Percentiles rank a stretch among this genome's conserved stretches.
phyloP scores from a whole-genome alignment of 2,329 filamentous ascomycete genomes.

The Cladophialophora bantiana region DNA sequence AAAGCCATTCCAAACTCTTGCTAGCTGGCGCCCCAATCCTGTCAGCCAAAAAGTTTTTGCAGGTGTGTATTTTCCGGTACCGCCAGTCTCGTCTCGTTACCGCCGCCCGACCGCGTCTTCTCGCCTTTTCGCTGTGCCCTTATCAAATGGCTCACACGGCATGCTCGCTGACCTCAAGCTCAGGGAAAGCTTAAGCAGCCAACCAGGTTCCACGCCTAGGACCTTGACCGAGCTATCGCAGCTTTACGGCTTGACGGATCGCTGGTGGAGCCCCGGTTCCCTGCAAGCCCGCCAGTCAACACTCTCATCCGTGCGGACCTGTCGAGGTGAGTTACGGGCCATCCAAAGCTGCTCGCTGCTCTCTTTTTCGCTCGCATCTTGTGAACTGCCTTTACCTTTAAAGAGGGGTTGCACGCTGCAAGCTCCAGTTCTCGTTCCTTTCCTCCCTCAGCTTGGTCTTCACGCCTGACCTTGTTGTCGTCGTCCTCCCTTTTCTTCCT shows the following conservation, averaged over 20 bases:
- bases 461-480: conserved; percentile 40
- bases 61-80: conserved; percentile 33
- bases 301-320: conserved; percentile 20
- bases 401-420: conserved; percentile 41
- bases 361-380: conserved; percentile 38
- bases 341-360: conserved; percentile 28
- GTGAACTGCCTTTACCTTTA: conserved; percentile 40
- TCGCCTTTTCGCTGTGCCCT: conserved; percentile 26
- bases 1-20: conserved; percentile 8
- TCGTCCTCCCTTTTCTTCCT: conserved; percentile 35
- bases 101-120: conserved; percentile 20
- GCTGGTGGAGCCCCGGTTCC: conserved; percentile 38
- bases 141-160: conserved; percentile 43
- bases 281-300: conserved; percentile 38
- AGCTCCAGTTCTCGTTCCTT: conserved; percentile 34
- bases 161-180: conserved; percentile 40
- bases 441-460: conserved; percentile 42
- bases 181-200: conserved; percentile 44
- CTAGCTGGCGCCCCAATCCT: conserved; percentile 5
- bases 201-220: conserved; percentile 36
- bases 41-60: conserved; percentile 26
- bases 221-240: conserved; percentile 41
- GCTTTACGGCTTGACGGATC: conserved; percentile 42
- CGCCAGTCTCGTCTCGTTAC: conserved; percentile 27
- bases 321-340: conserved; percentile 37